These are phyloP conservation scores for Ustilago esculenta DNA, from an alignment of 1,284 basidiomycete species.

Conservation along the genomic window DNA sequence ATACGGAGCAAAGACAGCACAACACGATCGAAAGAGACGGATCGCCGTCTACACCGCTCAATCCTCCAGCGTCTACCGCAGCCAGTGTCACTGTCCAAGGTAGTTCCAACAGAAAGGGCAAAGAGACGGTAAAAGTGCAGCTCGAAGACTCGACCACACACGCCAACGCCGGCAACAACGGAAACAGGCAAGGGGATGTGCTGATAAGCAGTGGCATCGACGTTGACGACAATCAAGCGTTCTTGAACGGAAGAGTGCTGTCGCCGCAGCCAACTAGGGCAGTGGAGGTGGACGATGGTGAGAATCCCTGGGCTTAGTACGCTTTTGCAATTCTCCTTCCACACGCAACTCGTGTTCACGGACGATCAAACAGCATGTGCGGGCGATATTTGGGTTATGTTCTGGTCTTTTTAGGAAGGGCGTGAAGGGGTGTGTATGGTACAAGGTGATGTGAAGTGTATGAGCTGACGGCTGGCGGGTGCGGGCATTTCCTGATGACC, in stretches of 20 bases:
- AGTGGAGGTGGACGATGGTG: conserved; percentile 12
- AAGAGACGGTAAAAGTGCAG: conserved; percentile 9
- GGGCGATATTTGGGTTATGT: background rate
- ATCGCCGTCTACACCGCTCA: conserved; percentile 21
- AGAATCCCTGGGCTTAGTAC: conserved; percentile 26
- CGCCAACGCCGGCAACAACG: background rate
- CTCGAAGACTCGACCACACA: conserved; percentile 6
- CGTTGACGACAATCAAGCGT: conserved; percentile 24
- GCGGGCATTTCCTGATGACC: too few species aligned
- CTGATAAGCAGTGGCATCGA: conserved; percentile 25
- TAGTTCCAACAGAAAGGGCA: background rate
- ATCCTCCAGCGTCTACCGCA: conserved; percentile 22
- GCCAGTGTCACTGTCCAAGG: conserved; percentile 13
- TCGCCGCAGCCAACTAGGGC: conserved; percentile 1
- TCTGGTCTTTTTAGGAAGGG: background rate
- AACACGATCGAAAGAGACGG: conserved; percentile 6
- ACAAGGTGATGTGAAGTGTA: conserved; percentile 13
- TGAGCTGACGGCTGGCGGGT: background rate
- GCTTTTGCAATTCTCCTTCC: background rate
- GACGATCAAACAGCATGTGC: too few species aligned
- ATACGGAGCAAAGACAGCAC: background rate
- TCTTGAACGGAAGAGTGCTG: conserved; percentile 21
- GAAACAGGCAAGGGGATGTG: conserved; percentile 1
- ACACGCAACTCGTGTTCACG: background rate
- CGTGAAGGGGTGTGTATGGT: conserved; percentile 13